Base-by-base conservation (phyloP, 2,329 filamentous ascomycete species). In the Venturia asperata region DNA sequence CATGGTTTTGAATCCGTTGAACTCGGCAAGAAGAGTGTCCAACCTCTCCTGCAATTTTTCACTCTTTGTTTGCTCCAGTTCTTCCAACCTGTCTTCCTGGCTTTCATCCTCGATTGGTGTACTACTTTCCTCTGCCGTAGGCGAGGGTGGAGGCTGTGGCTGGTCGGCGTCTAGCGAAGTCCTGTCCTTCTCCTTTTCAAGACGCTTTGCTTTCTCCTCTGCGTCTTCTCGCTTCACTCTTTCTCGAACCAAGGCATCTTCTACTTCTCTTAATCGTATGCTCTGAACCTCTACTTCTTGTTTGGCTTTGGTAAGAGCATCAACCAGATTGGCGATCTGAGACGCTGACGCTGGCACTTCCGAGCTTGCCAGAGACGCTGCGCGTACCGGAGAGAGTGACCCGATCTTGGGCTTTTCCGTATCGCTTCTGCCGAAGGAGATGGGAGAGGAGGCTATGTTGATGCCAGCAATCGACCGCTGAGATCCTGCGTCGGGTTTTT, bases 221-320 rank as follows among this genome's bases (percentile, higher is more conserved):
- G 93, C 93, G 63, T 86, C 82, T 71, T 95, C 88, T 65, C 94
- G 85, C 37, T 92, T 92, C 68, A 86, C 83, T 34, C 91, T 85
- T 76, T 99, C 94, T 72, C 88, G 87, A 62, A 83, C 85, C 55
- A 97, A 80, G 77, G 90, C 82, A 66, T 85, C 83, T 74, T 97
- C 93, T 15, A 97, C 79, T 70, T 92, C 89, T 70, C 87, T 88
- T 74, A 97, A 87, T 39, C 90, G 87, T 52, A 86, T 82, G 62
- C 85, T 87, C 74, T 97, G 92, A n/a, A 82, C 84, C 71, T 95
- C 92, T 52, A 97, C 85, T 73, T 97, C 92, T 70, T 88, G 89
- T 77, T 91, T 95, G 11, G 92, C 90, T 66, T 85, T 86, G 64
- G 88, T 90, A 55, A 99, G 79, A 24, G 91, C 91, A 71, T 97